phyloP scores from a whole-genome alignment of 2,329 filamentous ascomycete species.

The Alternaria rosae region DNA sequence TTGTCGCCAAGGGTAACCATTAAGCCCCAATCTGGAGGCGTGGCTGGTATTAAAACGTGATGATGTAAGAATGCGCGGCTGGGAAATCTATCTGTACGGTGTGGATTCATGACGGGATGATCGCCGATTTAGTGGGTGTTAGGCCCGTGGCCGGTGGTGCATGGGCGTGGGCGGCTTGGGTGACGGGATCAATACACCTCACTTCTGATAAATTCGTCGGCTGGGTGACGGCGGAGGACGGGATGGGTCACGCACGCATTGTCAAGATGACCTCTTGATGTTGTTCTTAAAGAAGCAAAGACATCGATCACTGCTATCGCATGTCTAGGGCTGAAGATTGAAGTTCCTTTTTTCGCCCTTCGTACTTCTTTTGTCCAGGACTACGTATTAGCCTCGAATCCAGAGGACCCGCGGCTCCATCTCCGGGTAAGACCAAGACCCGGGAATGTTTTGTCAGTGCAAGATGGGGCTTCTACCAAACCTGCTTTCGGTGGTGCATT shows the following conservation, averaged over 20 bases:
- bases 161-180: neutral
- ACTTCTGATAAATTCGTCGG: constrained; percentile 1
- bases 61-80: neutral
- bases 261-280: neutral
- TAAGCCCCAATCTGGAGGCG: neutral
- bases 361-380: neutral
- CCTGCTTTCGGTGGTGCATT: neutral
- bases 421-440: neutral
- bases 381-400: neutral
- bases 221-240: constrained; percentile 3
- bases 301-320: neutral
- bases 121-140: neutral
- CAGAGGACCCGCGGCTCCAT: constrained; percentile 1
- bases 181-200: neutral
- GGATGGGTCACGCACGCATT: neutral
- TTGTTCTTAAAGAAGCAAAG: neutral
- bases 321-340: neutral
- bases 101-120: neutral
- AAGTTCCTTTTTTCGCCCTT: neutral
- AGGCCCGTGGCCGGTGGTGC: neutral
- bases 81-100: neutral
- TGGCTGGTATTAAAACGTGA: constrained; percentile 2
- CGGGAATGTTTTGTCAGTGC: neutral
- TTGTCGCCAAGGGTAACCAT: constrained; percentile 1
- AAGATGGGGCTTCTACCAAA: neutral